Percentiles rank a stretch among this genome's conserved stretches.
These are phyloP conservation scores for Solanum hybrid DNA, from an alignment of 305 asterid genomes.

Conservation along the genomic window DNA sequence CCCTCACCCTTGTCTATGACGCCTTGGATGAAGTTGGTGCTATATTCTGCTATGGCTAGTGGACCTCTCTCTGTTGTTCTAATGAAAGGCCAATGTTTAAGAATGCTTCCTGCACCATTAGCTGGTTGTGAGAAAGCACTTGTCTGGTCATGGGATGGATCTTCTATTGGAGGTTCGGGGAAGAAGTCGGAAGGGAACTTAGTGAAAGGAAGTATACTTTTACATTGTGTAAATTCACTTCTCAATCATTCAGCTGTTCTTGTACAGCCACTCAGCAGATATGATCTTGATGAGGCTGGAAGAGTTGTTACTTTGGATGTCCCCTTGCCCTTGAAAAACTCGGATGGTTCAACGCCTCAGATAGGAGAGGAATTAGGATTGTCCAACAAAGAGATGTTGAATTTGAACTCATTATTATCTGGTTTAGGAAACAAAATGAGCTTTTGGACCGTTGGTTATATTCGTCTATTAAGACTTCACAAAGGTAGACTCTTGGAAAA, in stretches of 20 bases:
- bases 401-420: constrained; percentile 48
- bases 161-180: constrained; percentile 76
- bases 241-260: constrained; percentile 83
- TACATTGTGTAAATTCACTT: constrained; percentile 92
- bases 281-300: constrained; percentile 76
- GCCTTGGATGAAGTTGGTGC: constrained; percentile 92
- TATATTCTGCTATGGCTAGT: constrained; percentile 65
- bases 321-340: constrained; percentile 82
- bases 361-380: constrained; percentile 83
- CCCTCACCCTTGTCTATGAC: constrained; percentile 94
- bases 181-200: constrained; percentile 79
- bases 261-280: constrained; percentile 81
- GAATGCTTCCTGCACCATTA: constrained; percentile 95
- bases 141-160: constrained; percentile 98
- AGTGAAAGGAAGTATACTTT: constrained; percentile 81
- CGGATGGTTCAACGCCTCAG: constrained; percentile 71
- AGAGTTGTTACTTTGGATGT: constrained; percentile 66
- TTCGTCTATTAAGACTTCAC: constrained; percentile 66
- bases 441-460: constrained; percentile 79
- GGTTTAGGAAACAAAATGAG: constrained; percentile 56
- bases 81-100: constrained; percentile 88
- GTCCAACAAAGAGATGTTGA: constrained; percentile 39
- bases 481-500: constrained; percentile 49
- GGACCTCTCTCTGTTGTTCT: constrained; percentile 96
- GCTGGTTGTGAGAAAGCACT: constrained; percentile 98